Base-by-base conservation (phyloP, 306 rosid genomes). In the Erythrophleum fordii region DNA sequence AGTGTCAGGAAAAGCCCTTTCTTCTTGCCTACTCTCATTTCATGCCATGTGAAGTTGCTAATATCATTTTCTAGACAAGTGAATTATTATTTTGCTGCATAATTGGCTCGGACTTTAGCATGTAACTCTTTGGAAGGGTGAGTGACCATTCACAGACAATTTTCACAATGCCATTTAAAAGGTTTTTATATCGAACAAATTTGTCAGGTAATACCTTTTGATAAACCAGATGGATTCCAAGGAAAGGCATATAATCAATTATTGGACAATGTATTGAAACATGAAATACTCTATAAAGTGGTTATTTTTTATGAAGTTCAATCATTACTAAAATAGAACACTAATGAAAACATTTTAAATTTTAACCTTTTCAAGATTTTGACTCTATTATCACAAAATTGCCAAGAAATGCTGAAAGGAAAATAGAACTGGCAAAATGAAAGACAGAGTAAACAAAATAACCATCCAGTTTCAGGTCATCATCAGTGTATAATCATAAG, bases 1-100 rank as follows among this genome's bases (percentile, higher is more conserved):
- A 73, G 53, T 20, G 35, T 49, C 17, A 49, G 53, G 23, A 65
- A 45, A 61, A 49, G 4, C 49, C 48, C 70, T 60, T 11, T 23
- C 35, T 62, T 80, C 11, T 73, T 72, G 73, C 67, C 52, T 66
- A 20, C 41, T 67, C 48, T 65, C 70, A 55, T 74, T 74, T 60
- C 60, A 42, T 81, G 76, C 42, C 56, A 16, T 0, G 5, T 53
- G 79, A 26, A 29, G 1, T 29, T 60, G 67, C 37, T 28, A 60
- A 26, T 60, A 25, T 26, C n/a, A 11, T 12, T 17, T 34, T 20
- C 11, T 34, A 22, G 23, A 16, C 64, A 11, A 11, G 73, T 35
- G 44, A n/a, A 23, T 35, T 64, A 6, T 48, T 51, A 46, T 26
- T 48, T 61, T 17, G 17, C 34, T 14, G 51, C 74, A 49, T 51